Conservation (phyloP, 2,329 filamentous ascomycete species). For the Sporothrix variecibatus region DNA sequence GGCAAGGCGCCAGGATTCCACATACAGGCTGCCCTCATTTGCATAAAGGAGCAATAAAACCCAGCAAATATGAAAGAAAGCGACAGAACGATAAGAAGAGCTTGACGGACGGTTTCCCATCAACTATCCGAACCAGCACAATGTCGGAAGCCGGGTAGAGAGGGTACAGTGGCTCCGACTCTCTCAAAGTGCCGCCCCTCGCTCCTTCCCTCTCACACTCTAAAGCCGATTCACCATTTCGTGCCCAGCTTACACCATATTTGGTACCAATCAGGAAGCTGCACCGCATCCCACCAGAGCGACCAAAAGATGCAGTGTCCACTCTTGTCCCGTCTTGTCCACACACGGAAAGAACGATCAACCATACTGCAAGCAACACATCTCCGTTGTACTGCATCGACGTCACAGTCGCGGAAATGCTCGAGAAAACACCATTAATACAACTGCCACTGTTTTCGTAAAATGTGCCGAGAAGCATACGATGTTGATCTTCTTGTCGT, state of each 20-base stretch:
- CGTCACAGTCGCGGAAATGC: background rate
- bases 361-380: background rate
- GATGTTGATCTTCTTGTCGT: background rate
- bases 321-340: background rate
- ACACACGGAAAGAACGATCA: background rate
- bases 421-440: background rate
- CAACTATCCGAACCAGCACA: background rate
- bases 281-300: background rate
- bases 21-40: background rate
- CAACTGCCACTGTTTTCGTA: background rate
- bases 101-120: background rate
- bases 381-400: background rate
- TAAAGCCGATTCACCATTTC: background rate
- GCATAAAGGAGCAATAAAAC: background rate
- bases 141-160: background rate
- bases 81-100: background rate
- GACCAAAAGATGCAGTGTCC: background rate
- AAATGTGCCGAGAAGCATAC: background rate
- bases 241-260: constrained; percentile 15
- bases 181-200: background rate
- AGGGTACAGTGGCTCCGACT: background rate
- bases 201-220: background rate
- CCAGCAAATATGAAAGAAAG: background rate
- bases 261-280: background rate
- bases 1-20: background rate